Evolutionary conservation across 352 stramenopile genomes (phyloP).

Genomic region (Globisporangium okanoganense): DNA sequence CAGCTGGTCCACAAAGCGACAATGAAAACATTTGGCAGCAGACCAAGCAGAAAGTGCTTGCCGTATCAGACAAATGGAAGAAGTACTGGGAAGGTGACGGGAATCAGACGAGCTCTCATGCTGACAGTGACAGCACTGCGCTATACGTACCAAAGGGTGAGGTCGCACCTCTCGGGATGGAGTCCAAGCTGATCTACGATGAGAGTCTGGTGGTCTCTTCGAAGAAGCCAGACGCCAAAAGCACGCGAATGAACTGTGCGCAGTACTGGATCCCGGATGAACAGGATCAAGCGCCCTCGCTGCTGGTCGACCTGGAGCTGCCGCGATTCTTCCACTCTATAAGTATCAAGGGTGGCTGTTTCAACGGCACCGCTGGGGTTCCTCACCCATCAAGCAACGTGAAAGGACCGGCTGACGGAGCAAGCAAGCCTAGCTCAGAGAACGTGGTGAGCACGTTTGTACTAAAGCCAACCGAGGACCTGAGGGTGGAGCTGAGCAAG

Average conservation of each 20-base stretch:
- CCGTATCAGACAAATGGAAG: conserved; percentile 32
- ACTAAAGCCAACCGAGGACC: conserved; percentile 28
- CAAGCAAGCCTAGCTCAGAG: not conserved
- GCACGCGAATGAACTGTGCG: conserved; percentile 44
- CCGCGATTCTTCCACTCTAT: conserved; percentile 64
- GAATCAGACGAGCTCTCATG: conserved; percentile 1
- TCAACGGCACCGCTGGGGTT: conserved; percentile 14
- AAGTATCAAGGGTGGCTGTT: conserved; percentile 47
- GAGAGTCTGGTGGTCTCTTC: conserved; percentile 59
- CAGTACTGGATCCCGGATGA: conserved; percentile 60
- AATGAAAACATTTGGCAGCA: conserved; percentile 29
- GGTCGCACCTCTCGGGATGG: conserved; percentile 46
- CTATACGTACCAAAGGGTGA: conserved; percentile 51
- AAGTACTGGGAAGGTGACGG: conserved; percentile 16
- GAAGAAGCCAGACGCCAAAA: conserved; percentile 51
- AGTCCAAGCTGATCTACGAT: conserved; percentile 52
- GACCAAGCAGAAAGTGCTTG: conserved; percentile 28
- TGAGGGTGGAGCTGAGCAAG: conserved; percentile 29
- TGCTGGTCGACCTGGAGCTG: conserved; percentile 71
- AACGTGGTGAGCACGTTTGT: conserved; percentile 26
- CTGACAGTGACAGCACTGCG: not conserved
- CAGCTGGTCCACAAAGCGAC: not conserved
- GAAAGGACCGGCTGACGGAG: not conserved
- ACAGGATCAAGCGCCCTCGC: conserved; percentile 44
- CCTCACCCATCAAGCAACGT: conserved; percentile 12